Percentiles rank a stretch among this genome's conserved stretches.
These are phyloP conservation scores for Nannochloropsis salina DNA, from an alignment of 108 stramenopile genomes.

Conservation along the genomic window DNA sequence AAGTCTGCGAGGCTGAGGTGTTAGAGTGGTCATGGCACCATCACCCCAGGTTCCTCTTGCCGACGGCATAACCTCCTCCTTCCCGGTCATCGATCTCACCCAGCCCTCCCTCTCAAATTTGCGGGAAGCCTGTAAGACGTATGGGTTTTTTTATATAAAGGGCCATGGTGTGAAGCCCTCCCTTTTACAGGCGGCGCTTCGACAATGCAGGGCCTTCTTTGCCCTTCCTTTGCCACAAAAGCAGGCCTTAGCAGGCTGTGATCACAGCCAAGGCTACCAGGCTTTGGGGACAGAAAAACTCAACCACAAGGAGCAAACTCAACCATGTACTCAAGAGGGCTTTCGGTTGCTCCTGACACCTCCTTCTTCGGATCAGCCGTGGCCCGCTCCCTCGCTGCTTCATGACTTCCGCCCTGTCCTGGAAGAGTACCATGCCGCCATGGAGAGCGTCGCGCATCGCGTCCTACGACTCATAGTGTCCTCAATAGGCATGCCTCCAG, in stretches of 20 bases:
- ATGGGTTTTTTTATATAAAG: background rate
- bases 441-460: slow-evolving; percentile 2
- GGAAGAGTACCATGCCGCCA: slow-evolving; percentile 11
- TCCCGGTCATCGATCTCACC: background rate
- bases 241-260: background rate
- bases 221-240: background rate
- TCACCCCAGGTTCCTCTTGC: background rate
- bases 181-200: background rate
- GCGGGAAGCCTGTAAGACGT: background rate
- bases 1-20: too few species aligned
- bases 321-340: slow-evolving; percentile 7
- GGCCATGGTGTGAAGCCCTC: background rate
- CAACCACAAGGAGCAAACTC: background rate
- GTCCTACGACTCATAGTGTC: background rate
- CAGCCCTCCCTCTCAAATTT: background rate
- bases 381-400: background rate
- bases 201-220: background rate
- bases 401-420: background rate
- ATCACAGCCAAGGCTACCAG: slow-evolving; percentile 19
- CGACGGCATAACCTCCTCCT: background rate
- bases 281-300: background rate
- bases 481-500: background rate
- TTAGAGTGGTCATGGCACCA: background rate
- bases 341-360: background rate
- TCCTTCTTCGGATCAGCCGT: background rate